A percentile compares a stretch with the other conserved stretches of the same genome.
These are phyloP conservation scores for peach (Prunus persica) DNA, from an alignment of 306 rosid genomes.

Conservation along the genomic window DNA sequence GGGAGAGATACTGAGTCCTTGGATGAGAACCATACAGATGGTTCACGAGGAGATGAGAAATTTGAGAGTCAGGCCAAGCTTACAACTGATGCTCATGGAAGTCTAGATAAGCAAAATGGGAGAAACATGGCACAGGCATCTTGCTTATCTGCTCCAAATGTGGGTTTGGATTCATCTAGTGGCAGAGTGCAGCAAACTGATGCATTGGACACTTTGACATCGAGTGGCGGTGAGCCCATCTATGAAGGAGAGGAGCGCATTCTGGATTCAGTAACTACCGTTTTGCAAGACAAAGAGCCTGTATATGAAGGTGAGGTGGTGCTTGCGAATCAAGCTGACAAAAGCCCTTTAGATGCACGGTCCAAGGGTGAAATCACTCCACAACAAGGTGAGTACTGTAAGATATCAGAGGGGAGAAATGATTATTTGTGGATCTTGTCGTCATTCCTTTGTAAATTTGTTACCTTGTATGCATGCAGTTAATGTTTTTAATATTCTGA, in stretches of 20 bases:
- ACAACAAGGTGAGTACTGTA: conserved; percentile 52
- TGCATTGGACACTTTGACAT: conserved; percentile 54
- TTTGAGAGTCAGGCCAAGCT: conserved; percentile 29
- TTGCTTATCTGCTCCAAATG: conserved; percentile 38
- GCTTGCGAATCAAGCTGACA: conserved; percentile 82
- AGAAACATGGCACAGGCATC: conserved; percentile 34
- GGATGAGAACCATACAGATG: conserved; percentile 33
- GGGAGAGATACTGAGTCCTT: conserved; percentile 29
- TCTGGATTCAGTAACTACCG: conserved; percentile 44
- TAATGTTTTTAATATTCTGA: conserved; percentile 8
- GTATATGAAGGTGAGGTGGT: conserved; percentile 92
- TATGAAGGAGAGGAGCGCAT: conserved; percentile 98
- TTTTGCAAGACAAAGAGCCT: conserved; percentile 68
- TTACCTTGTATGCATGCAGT: neutral
- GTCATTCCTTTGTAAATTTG: neutral
- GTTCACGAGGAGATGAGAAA: conserved; percentile 32
- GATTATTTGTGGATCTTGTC: neutral
- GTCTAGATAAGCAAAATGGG: conserved; percentile 39
- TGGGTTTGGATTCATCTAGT: conserved; percentile 49
- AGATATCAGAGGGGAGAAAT: neutral
- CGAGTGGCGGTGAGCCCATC: conserved; percentile 79
- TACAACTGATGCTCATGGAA: conserved; percentile 32
- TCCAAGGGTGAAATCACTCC: conserved; percentile 70
- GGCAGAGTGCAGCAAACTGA: conserved; percentile 41
- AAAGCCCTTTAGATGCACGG: conserved; percentile 45